Base-by-base conservation (phyloP, 371 early-diverging fungal genomes). In the Haplosporangium sp. region DNA sequence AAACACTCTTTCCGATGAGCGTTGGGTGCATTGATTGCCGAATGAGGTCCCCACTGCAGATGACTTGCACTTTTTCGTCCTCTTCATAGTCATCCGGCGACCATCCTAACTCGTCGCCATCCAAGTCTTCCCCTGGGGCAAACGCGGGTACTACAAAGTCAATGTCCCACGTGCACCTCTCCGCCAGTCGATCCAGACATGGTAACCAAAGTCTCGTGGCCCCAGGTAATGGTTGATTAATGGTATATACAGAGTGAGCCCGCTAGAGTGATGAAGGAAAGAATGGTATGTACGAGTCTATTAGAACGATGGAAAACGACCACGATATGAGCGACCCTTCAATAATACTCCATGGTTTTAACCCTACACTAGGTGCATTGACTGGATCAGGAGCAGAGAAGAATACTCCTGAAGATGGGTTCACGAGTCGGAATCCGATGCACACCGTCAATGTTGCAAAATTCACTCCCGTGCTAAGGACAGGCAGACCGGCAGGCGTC, bases 141-240 rank as follows among this genome's bases (percentile, higher is more conserved):
- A 73, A 81, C 16, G 86, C 82, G 7, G 93, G 91, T n/a, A 94
- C 91, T n/a, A 91, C 86, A 66, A 92, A 90, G 55, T 94, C 90
- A 74, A 97, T 83, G 48, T 95, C 95, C 96, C 96, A 97, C 5
- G 94, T 95, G 58, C 91, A 90, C 62, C 93, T 82, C 51, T 92
- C 93, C 14, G 89, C 86, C 9, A 89, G 67, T 20, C 85, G 82
- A 73, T 97, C 96, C 48, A 95, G 72, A 73, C 96, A 96, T 1
- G 98, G 98, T 51, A 96, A 83, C 97, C 97, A 96, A 46, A 87
- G 73, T 3, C 98, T 89, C 6, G 95, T 90, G 37, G 86, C 88
- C 6, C 94, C 93, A 41, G 94, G 92, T 10, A 88, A 71, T 21
- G 91, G 88, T 52, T 90, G 91, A 69, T 94, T 92, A 60, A 92